Evolutionary conservation across 495 filamentous ascomycete species (phyloP).

Genomic region (Tuber borchii): DNA sequence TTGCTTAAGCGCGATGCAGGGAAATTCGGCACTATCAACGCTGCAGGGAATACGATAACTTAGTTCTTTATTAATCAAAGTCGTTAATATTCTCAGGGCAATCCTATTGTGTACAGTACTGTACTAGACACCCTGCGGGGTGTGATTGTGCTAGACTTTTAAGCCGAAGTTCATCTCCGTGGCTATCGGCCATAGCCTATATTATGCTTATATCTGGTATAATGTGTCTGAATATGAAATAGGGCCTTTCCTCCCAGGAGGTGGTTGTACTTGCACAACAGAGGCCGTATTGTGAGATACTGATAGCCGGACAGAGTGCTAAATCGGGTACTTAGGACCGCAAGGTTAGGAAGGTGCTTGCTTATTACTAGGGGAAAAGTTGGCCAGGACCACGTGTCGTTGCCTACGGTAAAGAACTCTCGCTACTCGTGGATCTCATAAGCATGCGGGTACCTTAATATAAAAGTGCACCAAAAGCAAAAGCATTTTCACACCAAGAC

Average conservation of each 20-base stretch:
- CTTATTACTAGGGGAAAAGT: background rate
- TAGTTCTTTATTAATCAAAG: too few species aligned
- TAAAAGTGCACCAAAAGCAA: background rate
- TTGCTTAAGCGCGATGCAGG: too few species aligned
- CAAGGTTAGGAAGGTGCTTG: background rate
- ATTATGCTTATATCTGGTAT: too few species aligned
- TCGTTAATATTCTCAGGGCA: too few species aligned
- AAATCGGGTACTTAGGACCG: background rate
- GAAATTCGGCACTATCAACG: too few species aligned
- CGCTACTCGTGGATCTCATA: background rate
- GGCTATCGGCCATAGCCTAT: background rate
- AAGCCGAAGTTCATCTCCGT: background rate
- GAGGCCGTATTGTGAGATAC: too few species aligned
- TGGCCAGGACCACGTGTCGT: background rate
- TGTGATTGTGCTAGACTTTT: background rate
- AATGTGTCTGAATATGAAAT: too few species aligned
- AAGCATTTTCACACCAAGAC: background rate
- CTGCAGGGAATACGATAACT: too few species aligned
- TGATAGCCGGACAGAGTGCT: background rate
- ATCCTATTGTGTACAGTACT: too few species aligned
- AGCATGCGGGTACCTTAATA: background rate
- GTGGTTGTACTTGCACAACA: too few species aligned
- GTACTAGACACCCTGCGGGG: too few species aligned
- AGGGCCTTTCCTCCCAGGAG: too few species aligned
- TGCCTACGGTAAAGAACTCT: background rate